Conservation (phyloP, 2,329 filamentous ascomycete species). For the Orbilia brochopaga region DNA sequence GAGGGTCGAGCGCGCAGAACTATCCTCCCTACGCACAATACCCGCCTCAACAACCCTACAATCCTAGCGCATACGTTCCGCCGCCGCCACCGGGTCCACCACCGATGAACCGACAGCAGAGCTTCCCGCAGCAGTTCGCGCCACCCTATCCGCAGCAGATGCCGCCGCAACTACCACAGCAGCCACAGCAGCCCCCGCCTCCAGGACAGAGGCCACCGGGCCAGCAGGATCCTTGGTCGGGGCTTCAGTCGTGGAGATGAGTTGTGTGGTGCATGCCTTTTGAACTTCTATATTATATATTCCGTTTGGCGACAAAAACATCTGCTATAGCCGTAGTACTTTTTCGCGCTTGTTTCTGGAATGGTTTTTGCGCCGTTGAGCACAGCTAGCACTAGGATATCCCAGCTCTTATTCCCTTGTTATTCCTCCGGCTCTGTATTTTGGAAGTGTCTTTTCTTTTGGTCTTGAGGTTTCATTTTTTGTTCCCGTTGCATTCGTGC, state of each 20-base stretch:
- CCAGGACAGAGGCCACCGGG: slow-evolving; percentile 53
- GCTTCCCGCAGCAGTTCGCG: slow-evolving; percentile 62
- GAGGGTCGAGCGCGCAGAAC: slow-evolving; percentile 47
- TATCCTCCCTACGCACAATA: slow-evolving; percentile 45
- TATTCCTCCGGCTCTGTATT: slow-evolving; percentile 5
- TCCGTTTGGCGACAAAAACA: slow-evolving; percentile 14
- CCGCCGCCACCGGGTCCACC: slow-evolving; percentile 70
- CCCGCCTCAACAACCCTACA: slow-evolving; percentile 57
- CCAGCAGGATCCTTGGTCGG: slow-evolving; percentile 57
- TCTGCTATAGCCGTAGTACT: background rate
- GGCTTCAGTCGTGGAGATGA: slow-evolving; percentile 55
- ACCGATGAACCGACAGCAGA: slow-evolving; percentile 68
- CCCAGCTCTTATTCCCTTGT: slow-evolving; percentile 18
- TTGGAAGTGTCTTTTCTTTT: background rate
- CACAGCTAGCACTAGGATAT: slow-evolving; percentile 34
- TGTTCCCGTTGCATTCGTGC: too few relatives aligned
- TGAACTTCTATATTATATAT: slow-evolving; percentile 6
- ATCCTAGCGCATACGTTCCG: slow-evolving; percentile 67
- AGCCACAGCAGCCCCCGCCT: slow-evolving; percentile 53
- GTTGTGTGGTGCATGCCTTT: background rate
- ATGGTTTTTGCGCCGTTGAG: background rate
- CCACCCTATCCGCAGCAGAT: slow-evolving; percentile 51
- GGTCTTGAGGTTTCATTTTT: too few relatives aligned
- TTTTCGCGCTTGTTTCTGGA: slow-evolving; percentile 4
- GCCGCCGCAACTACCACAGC: slow-evolving; percentile 54